Conservation (phyloP, 2,329 filamentous ascomycete genomes). For the Xylaria sp. region DNA sequence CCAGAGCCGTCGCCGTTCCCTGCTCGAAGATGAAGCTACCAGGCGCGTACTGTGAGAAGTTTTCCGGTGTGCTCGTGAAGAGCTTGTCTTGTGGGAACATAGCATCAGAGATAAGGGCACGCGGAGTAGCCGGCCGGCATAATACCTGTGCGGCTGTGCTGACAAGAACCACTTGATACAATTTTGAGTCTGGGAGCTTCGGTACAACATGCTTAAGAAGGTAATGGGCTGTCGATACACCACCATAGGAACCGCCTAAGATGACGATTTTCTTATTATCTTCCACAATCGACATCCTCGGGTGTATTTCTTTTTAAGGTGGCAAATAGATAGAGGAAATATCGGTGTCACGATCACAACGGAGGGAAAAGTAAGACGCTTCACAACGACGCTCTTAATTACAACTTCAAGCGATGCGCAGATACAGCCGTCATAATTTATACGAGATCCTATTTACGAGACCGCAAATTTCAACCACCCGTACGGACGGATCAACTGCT, state of each 20-base stretch:
- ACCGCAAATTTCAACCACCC: neutral
- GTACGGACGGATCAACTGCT: conserved; percentile 23
- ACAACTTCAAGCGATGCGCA: neutral
- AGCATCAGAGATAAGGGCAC: conserved; percentile 58
- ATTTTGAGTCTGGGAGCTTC: conserved; percentile 48
- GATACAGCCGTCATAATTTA: conserved; percentile 8
- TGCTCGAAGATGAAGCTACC: conserved; percentile 56
- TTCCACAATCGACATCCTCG: conserved; percentile 18
- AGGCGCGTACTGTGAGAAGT: conserved; percentile 55
- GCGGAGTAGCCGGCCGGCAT: conserved; percentile 58
- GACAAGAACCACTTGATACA: conserved; percentile 57
- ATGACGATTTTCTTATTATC: conserved; percentile 52
- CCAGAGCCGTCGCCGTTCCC: conserved; percentile 53
- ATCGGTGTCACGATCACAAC: neutral
- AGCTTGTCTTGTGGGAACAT: conserved; percentile 58
- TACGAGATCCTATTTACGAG: conserved; percentile 4
- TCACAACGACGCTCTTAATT: neutral
- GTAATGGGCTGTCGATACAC: conserved; percentile 63
- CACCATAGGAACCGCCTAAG: conserved; percentile 64
- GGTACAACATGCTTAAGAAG: conserved; percentile 64
- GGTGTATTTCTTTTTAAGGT: neutral
- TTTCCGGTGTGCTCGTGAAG: conserved; percentile 54
- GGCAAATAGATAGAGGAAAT: neutral
- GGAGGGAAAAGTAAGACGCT: neutral
- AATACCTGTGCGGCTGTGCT: conserved; percentile 55